Evolutionary conservation across 208 protist species (phyloP).

Genomic region (Acanthamoeba lenticulata): DNA sequence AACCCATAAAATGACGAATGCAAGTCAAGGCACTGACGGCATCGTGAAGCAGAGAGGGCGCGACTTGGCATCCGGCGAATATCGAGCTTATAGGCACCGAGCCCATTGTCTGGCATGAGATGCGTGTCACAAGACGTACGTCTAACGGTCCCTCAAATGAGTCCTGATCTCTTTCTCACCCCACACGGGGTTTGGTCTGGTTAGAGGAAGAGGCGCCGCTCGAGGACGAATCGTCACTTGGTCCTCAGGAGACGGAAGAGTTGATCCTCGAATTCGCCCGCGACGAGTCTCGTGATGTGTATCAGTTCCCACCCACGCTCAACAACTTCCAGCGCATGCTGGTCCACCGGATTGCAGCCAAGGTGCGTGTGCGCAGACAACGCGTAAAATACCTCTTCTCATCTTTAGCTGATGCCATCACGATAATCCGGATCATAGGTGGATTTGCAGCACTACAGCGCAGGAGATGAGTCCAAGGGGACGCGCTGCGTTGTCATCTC

Average conservation of each 20-base stretch:
- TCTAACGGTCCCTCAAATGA: not conserved
- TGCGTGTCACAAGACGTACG: not conserved
- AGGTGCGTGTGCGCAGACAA: not conserved
- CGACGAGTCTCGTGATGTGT: not conserved
- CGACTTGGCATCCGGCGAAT: not conserved
- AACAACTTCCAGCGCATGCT: conserved; percentile 35
- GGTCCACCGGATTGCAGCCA: not conserved
- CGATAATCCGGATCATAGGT: not conserved
- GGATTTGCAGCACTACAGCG: conserved; percentile 7
- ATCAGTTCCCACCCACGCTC: conserved; percentile 17
- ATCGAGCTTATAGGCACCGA: conserved; percentile 30
- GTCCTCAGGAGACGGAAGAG: not conserved
- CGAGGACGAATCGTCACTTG: not conserved
- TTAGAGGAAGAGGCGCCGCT: not conserved
- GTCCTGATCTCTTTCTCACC: not conserved
- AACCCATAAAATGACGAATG: too few species aligned
- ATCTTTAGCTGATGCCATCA: not conserved
- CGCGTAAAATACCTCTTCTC: not conserved
- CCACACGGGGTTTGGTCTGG: not conserved
- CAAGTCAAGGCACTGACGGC: too few species aligned
- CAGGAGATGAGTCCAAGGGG: not conserved
- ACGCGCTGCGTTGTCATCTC: not conserved
- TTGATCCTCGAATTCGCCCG: not conserved
- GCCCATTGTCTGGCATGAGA: conserved; percentile 28
- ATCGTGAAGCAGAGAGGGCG: not conserved